Base-by-base conservation (phyloP, 2,329 filamentous ascomycete genomes). In the Fusarium veterinarium region DNA sequence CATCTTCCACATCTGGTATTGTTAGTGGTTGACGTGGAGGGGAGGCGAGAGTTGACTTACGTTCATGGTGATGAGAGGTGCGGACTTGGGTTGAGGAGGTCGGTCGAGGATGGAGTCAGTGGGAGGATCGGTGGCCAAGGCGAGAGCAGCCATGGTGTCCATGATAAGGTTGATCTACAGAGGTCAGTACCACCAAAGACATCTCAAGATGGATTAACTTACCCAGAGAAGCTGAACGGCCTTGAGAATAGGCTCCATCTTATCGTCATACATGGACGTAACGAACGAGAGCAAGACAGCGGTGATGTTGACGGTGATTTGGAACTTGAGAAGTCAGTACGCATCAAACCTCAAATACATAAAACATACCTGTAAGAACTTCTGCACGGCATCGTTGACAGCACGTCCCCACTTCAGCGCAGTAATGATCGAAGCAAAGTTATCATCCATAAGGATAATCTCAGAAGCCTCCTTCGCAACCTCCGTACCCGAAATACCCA, bases 191-290 rank as follows among this genome's bases (percentile, higher is more conserved):
- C 2, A 19, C 10, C 13, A 9, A 0, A 3, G 6, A 12, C 5
- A 28, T 20, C 7, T 5, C 0, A 4, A 16, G 3, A 1, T 1
- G 4, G 4, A 12, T 8, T 14, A 3, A 25, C 58, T 64, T 64
- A 97, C 94, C 95, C 95, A 98, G n/a, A 98, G 90, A 72, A 98
- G 88, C 81, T 98, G 95, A n/a, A 97, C 95, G 4, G 95, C 95
- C 7, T 90, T 96, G 52, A 98, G 85, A 25, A 97, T 95, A 52
- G 94, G 94, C 49, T 85, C 81, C 80, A 95, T 92, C 3, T 90
- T 83, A 0, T 80, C 79, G 79, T 88, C 95, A 25, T 92, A 90
- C 17, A 97, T 93, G 33, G 95, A 93, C 12, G 94, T 95, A 62
- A 97, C 91, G 77, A 98, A 97, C 0, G 95, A 96, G 49, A 97